Conservation (phyloP, 208 protist species). For the Jaenimonas drosophilae region DNA sequence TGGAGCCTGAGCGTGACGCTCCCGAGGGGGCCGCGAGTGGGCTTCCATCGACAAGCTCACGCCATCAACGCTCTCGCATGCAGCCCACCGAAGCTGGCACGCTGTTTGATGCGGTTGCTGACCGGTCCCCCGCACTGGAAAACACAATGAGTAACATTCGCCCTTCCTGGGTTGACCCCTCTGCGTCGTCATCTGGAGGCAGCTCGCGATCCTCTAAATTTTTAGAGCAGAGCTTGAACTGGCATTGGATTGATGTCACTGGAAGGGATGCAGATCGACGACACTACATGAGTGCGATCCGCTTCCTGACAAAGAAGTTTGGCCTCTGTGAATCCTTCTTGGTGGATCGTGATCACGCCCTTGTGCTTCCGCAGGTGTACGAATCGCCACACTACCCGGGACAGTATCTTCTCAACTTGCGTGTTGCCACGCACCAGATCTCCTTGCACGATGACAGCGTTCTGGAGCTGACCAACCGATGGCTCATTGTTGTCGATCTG, state of each 20-base stretch:
- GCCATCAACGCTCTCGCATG: background rate
- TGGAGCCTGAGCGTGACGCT: too few species aligned
- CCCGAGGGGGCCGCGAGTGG: background rate
- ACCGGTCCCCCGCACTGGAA: background rate
- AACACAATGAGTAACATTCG: background rate
- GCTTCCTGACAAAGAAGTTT: conserved; percentile 50
- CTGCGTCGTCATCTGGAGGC: conserved; percentile 6
- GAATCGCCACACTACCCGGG: conserved; percentile 53
- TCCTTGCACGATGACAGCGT: conserved; percentile 64
- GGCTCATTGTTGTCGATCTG: conserved; percentile 78
- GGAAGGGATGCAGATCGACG: conserved; percentile 42
- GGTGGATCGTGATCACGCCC: conserved; percentile 61
- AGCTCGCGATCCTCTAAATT: conserved; percentile 28
- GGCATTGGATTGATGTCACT: conserved; percentile 82
- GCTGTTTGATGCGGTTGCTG: background rate
- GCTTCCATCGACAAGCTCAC: background rate
- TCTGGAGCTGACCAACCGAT: conserved; percentile 77
- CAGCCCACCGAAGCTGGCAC: background rate
- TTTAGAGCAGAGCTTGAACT: conserved; percentile 79
- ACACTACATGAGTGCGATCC: conserved; percentile 56
- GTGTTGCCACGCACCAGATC: conserved; percentile 68
- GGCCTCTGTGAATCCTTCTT: conserved; percentile 74
- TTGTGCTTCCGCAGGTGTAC: conserved; percentile 69
- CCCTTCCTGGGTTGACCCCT: too few species aligned
- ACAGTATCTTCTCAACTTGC: conserved; percentile 76